Conservation (phyloP, 2,329 filamentous ascomycete species). For the Anthostomella pinea region DNA sequence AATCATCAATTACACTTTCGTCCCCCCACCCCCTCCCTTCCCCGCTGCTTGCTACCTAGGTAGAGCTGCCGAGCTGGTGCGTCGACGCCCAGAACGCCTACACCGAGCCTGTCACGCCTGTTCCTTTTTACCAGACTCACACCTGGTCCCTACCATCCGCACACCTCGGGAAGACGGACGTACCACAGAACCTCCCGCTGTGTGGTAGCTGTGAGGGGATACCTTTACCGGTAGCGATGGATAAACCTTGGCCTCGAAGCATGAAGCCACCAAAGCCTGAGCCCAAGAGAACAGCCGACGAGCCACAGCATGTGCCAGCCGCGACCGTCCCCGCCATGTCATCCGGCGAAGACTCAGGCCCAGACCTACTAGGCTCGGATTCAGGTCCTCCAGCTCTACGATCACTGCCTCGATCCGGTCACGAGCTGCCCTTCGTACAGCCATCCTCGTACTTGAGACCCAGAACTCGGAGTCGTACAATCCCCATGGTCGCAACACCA, state of each 20-base stretch:
- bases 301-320: conserved; percentile 21
- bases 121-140: conserved; percentile 5
- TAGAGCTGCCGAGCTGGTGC: too few species aligned
- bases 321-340: conserved; percentile 3
- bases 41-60: too few species aligned
- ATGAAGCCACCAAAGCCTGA: neutral
- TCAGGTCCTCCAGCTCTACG: conserved; percentile 15
- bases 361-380: too few species aligned
- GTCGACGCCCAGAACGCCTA: neutral
- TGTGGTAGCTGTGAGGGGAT: conserved; percentile 2
- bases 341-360: too few species aligned
- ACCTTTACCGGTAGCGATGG: conserved; percentile 14
- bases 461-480: conserved; percentile 38
- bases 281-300: conserved; percentile 15
- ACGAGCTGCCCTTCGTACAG: conserved; percentile 56
- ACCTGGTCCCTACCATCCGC: conserved; percentile 13
- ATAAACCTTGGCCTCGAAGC: conserved; percentile 11
- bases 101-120: conserved; percentile 13
- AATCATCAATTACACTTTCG: too few species aligned
- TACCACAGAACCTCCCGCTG: conserved; percentile 18
- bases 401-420: conserved; percentile 34
- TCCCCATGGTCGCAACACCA: conserved; percentile 42
- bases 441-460: conserved; percentile 57
- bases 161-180: conserved; percentile 18
- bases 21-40: too few species aligned